These are phyloP conservation scores for Ceratobasidium theobromae DNA, from an alignment of 1,284 basidiomycete genomes.

Conservation along the genomic window DNA sequence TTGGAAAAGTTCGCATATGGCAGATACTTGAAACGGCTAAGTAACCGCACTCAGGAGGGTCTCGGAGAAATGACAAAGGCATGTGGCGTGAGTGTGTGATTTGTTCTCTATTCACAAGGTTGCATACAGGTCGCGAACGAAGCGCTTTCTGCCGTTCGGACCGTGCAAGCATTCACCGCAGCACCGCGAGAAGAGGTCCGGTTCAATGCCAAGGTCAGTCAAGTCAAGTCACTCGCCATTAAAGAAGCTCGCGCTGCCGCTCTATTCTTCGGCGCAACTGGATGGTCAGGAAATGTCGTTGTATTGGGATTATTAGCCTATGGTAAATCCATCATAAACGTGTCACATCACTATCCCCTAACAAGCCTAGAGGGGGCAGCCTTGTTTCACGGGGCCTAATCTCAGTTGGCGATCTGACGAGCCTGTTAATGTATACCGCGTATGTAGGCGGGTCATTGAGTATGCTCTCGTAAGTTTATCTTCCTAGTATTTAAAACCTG, in stretches of 20 bases:
- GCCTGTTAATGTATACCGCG: conserved; percentile 89
- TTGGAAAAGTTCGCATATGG: conserved; percentile 84
- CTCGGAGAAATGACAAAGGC: conserved; percentile 93
- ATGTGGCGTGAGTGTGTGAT: too few species aligned
- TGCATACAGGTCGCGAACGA: conserved; percentile 78
- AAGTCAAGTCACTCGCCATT: conserved; percentile 74
- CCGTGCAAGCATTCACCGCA: conserved; percentile 90
- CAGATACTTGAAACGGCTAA: conserved; percentile 88
- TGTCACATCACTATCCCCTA: not conserved
- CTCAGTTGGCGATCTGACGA: conserved; percentile 88
- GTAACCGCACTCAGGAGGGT: conserved; percentile 90
- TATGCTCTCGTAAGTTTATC: conserved; percentile 67
- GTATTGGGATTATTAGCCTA: conserved; percentile 89
- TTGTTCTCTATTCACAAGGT: conserved; percentile 35
- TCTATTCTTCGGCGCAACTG: conserved; percentile 90
- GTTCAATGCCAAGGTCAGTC: conserved; percentile 65
- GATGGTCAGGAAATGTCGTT: conserved; percentile 94
- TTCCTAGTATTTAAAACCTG: conserved; percentile 27
- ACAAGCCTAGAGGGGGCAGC: conserved; percentile 65
- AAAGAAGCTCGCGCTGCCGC: conserved; percentile 90
- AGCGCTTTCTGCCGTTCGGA: conserved; percentile 88
- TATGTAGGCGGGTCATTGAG: conserved; percentile 81
- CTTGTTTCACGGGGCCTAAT: conserved; percentile 87
- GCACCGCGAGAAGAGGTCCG: conserved; percentile 69
- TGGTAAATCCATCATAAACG: conserved; percentile 52